Evolutionary conservation across 2,329 filamentous ascomycete species (phyloP), one percentile per base, ranked within the genome.

Genomic region (Domatiomyces globalis): DNA sequence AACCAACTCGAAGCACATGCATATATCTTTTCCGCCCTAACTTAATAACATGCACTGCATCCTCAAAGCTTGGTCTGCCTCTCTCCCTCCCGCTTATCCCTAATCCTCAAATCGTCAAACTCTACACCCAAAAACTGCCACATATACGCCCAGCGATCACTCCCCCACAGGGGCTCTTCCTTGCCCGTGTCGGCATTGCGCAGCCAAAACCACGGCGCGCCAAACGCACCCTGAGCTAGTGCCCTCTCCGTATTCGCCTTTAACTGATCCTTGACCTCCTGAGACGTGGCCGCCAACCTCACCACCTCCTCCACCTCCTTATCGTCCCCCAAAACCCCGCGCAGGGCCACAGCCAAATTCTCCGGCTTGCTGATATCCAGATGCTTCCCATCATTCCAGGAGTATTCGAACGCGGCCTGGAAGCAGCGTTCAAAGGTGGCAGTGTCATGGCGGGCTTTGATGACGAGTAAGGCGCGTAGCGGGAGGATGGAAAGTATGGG

Each of bases 141-240:
- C 58, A 89, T 75, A 59, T 78, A 84, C 58, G 81, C 76, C 64
- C 81, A 85, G 52, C 82, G 80, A 67, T 89, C 85, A 66, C 83
- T 87, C 2, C 85, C 85, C 66, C 89, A 89, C 63, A 88, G 87
- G 0, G 81, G 78, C 68, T 85, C 80, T 47, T 73, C 73, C 51
- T 73, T 65, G 2, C 27, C 46, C 1, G 62, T 63, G 22, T 64
- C 59, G 3, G 22, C 22, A 83, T 79, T 17, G 71, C 18, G 36
- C 29, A 52, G 73, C 75, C 80, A 81, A 54, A 85, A 72, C 85
- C 85, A 90, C 1, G 86, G 86, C 48, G 80, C 79, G 0, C 86
- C 86, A 65, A 85, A 90, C 0, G 85, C 85, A 0, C 85, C 85
- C 48, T 69, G 70, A 39, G 78, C 75, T 15, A 86, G 64, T 0